Evolutionary conservation across 2,329 filamentous ascomycete genomes (phyloP).

Genomic region (Chaetomiaceae sp.): DNA sequence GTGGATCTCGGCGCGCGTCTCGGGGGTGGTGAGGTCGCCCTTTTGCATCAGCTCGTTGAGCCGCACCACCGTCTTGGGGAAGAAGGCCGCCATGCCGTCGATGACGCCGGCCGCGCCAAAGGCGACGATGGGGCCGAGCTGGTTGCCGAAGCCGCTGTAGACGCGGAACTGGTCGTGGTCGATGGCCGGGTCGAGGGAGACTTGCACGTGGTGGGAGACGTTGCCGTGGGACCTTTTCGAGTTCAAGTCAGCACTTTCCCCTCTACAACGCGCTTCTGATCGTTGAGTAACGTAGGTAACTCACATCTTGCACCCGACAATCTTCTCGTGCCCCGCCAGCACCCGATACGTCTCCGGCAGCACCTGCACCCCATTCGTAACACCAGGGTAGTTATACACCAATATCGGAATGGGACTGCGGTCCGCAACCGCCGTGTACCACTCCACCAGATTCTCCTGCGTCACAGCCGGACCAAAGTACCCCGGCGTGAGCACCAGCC

Average conservation of each 20-base stretch:
- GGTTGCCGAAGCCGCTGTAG: conserved; percentile 63
- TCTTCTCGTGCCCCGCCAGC: conserved; percentile 58
- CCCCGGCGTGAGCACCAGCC: conserved; percentile 58
- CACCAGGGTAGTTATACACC: conserved; percentile 60
- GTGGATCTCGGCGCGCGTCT: conserved; percentile 48
- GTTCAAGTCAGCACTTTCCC: background rate
- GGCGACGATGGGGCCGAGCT: conserved; percentile 58
- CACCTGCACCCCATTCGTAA: conserved; percentile 60
- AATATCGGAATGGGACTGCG: conserved; percentile 56
- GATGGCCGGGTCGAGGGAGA: conserved; percentile 57
- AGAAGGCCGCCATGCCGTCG: conserved; percentile 61
- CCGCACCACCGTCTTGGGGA: conserved; percentile 56
- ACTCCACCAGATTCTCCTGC: conserved; percentile 56
- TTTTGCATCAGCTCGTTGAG: conserved; percentile 47
- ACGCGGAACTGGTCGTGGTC: conserved; percentile 58
- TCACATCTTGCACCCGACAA: conserved; percentile 62
- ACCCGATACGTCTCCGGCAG: conserved; percentile 53
- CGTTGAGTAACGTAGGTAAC: background rate
- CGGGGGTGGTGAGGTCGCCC: background rate
- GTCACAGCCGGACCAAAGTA: conserved; percentile 58
- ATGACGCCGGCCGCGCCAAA: conserved; percentile 63
- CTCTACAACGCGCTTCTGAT: too few species aligned
- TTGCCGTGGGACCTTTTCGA: conserved; percentile 52
- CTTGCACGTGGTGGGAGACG: conserved; percentile 59
- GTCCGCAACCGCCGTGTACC: conserved; percentile 59